Evolutionary conservation across 129 eudicot genomes (phyloP).

Genomic region (Flaveria linearis): DNA sequence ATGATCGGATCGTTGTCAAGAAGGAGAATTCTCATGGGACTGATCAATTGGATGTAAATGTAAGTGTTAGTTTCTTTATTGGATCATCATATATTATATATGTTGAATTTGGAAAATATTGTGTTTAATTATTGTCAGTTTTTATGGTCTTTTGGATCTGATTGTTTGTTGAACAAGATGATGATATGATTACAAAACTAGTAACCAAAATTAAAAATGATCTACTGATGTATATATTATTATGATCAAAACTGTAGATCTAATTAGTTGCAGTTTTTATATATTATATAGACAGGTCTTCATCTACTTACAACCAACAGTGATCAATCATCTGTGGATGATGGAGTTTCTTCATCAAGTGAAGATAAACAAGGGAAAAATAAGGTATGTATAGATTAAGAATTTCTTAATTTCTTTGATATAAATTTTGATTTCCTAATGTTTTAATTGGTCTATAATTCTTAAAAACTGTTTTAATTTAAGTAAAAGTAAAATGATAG

Average conservation of each 20-base stretch:
- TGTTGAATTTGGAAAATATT: not conserved
- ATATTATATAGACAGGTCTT: conserved; percentile 60
- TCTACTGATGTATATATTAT: not conserved
- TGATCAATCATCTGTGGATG: conserved; percentile 76
- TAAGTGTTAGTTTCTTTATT: conserved; percentile 32
- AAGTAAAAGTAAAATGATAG: too few relatives aligned
- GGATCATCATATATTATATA: not conserved
- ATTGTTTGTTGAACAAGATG: not conserved
- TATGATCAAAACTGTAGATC: not conserved
- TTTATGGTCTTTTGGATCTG: too few relatives aligned
- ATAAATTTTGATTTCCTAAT: not conserved
- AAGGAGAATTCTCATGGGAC: conserved; percentile 47
- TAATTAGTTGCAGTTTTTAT: conserved; percentile 7
- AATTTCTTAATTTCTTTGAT: not conserved
- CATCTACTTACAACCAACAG: conserved; percentile 64
- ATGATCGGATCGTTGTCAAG: conserved; percentile 43
- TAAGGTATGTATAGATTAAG: conserved; percentile 48
- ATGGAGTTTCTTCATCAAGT: conserved; percentile 51
- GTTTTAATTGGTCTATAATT: too few relatives aligned
- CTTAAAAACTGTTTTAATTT: too few relatives aligned
- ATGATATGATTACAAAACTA: not conserved
- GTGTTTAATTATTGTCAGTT: too few relatives aligned
- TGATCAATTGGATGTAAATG: conserved; percentile 53
- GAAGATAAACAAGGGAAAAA: conserved; percentile 51
- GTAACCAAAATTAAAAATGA: not conserved